A percentile compares a stretch with the other conserved stretches of the same genome.
Evolutionary conservation across 306 rosid genomes (phyloP).

Genomic region (Lagenaria siceraria): DNA sequence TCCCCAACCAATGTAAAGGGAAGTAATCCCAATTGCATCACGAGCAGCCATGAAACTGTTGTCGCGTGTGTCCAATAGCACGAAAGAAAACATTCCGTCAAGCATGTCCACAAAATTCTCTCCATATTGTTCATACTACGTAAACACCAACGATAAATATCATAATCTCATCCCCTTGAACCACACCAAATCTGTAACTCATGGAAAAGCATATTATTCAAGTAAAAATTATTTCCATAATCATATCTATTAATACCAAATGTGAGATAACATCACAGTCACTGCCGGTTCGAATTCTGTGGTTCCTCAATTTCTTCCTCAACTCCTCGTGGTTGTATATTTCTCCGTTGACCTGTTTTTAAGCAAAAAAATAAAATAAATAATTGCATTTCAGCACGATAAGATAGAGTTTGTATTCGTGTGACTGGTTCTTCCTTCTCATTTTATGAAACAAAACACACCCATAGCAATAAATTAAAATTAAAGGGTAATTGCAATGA

Average conservation of each 20-base stretch:
- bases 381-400: neutral
- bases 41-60: conserved; percentile 86
- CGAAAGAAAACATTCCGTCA: conserved; percentile 89
- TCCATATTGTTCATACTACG: conserved; percentile 80
- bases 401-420: neutral
- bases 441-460: neutral
- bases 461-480: neutral
- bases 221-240: neutral
- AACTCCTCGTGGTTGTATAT: conserved; percentile 87
- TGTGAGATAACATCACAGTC: conserved; percentile 97
- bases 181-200: neutral
- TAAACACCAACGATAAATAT: conserved; percentile 8
- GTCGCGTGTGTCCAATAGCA: conserved; percentile 83
- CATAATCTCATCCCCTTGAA: neutral
- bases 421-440: neutral
- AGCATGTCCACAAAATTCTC: conserved; percentile 79
- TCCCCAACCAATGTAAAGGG: conserved; percentile 95
- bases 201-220: neutral
- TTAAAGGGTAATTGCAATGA: too few relatives aligned
- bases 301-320: conserved; percentile 55
- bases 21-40: conserved; percentile 90
- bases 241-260: conserved; percentile 30
- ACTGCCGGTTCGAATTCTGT: conserved; percentile 73
- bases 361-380: neutral
- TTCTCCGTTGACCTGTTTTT: conserved; percentile 74